Evolutionary conservation across 495 filamentous ascomycete genomes (phyloP).

Genomic region (Peziza echinospora): DNA sequence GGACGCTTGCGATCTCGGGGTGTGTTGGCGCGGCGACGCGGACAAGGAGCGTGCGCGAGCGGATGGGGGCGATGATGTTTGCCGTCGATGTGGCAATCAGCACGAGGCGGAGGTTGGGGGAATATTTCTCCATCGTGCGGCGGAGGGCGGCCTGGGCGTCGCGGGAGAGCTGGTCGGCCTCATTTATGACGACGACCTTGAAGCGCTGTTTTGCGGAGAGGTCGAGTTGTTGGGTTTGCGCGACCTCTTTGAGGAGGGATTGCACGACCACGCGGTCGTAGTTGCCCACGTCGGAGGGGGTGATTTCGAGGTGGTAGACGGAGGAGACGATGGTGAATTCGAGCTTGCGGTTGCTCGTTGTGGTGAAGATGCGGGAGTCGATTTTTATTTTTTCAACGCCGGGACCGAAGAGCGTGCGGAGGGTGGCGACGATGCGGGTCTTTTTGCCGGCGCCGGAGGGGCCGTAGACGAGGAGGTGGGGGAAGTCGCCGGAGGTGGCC

Average conservation of each 20-base stretch:
- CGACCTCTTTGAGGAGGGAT: conserved; percentile 89
- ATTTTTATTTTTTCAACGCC: conserved; percentile 96
- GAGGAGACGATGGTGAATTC: conserved; percentile 97
- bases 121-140: conserved; percentile 98
- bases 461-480: conserved; percentile 88
- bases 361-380: conserved; percentile 87
- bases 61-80: conserved; percentile 93
- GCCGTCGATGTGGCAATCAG: conserved; percentile 83
- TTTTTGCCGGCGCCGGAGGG: conserved; percentile 95
- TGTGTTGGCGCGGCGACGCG: conserved; percentile 79
- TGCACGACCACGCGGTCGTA: conserved; percentile 91
- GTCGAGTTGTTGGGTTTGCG: conserved; percentile 96
- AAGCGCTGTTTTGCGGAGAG: conserved; percentile 69
- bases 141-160: conserved; percentile 91
- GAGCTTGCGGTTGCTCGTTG: conserved; percentile 81
- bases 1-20: conserved; percentile 55
- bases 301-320: conserved; percentile 94
- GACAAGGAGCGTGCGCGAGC: conserved; percentile 70
- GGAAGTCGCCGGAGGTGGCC: conserved; percentile 93
- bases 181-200: conserved; percentile 98
- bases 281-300: conserved; percentile 87
- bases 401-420: conserved; percentile 78
- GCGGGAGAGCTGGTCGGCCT: conserved; percentile 83
- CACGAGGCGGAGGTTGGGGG: conserved; percentile 77
- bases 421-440: conserved; percentile 79